Conservation (phyloP, 257 asterid species). For the Nemophila menziesii region DNA sequence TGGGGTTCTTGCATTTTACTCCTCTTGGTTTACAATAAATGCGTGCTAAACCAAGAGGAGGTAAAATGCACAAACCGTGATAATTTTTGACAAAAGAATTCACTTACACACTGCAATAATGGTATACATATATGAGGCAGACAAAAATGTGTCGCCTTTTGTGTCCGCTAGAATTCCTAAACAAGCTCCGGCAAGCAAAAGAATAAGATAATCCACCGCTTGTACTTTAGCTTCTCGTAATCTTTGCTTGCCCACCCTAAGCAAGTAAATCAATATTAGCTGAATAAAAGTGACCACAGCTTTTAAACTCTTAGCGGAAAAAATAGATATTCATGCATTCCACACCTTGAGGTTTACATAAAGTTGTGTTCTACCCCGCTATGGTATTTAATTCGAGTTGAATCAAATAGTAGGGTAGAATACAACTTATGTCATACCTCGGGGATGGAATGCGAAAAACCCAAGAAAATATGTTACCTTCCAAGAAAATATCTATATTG, state of each 20-base stretch:
- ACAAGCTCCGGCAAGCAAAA: conserved; percentile 94
- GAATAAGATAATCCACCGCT: conserved; percentile 89
- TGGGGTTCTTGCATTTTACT: no score
- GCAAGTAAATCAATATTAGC: conserved; percentile 9
- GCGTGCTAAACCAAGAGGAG: no score
- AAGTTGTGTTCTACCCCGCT: no score
- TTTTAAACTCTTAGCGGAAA: no score
- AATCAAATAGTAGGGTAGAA: no score
- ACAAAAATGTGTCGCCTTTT: conserved; percentile 86
- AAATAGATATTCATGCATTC: no score
- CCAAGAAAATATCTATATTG: conserved; percentile 86
- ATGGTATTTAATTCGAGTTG: no score
- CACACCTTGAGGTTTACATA: no score
- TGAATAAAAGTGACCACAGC: background rate
- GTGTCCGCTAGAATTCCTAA: conserved; percentile 78
- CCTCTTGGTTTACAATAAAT: no score
- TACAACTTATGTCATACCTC: no score
- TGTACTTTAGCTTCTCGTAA: conserved; percentile 85
- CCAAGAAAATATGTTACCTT: conserved; percentile 34
- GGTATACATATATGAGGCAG: conserved; percentile 73
- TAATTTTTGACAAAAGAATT: background rate
- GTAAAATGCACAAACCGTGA: background rate
- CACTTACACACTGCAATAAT: conserved; percentile 92
- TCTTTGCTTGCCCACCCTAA: conserved; percentile 75
- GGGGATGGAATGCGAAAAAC: background rate